Conservation (phyloP, 2,329 filamentous ascomycete genomes). For the Stemphylium lycopersici region DNA sequence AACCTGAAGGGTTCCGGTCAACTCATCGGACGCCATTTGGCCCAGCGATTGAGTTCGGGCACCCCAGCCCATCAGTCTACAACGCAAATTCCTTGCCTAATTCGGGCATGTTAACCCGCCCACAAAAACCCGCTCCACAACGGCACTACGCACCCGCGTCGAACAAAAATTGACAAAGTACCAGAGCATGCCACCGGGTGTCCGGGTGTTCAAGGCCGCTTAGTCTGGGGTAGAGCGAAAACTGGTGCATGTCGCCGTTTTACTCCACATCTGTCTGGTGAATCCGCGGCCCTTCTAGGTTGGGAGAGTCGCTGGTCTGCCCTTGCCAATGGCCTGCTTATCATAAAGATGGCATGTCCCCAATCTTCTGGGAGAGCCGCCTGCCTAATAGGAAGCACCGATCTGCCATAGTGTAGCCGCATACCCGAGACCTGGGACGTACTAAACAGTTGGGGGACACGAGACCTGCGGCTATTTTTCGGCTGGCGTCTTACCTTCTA, state of each 20-base stretch:
- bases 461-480: slow-evolving; percentile 9
- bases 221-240: slow-evolving; percentile 7
- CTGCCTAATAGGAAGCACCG: slow-evolving; percentile 4
- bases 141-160: slow-evolving; percentile 8
- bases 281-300: slow-evolving; percentile 9
- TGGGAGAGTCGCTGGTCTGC: neutral
- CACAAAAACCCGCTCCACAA: slow-evolving; percentile 15
- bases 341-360: slow-evolving; percentile 5
- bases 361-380: slow-evolving; percentile 3
- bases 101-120: slow-evolving; percentile 15
- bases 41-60: neutral
- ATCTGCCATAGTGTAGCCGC: slow-evolving; percentile 9
- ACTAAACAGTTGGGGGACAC: slow-evolving; percentile 8
- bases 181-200: slow-evolving; percentile 1
- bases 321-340: neutral
- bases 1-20: neutral
- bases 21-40: neutral
- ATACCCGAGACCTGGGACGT: slow-evolving; percentile 12
- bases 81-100: slow-evolving; percentile 16
- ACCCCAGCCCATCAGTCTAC: slow-evolving; percentile 5
- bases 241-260: slow-evolving; percentile 12
- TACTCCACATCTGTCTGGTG: slow-evolving; percentile 19
- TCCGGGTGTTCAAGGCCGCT: neutral
- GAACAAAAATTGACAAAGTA: slow-evolving; percentile 6
- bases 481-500: neutral